Percentiles rank a stretch among this genome's conserved stretches.
Conservation (phyloP, 441 rosid species). For the Corymbia calophylla region DNA sequence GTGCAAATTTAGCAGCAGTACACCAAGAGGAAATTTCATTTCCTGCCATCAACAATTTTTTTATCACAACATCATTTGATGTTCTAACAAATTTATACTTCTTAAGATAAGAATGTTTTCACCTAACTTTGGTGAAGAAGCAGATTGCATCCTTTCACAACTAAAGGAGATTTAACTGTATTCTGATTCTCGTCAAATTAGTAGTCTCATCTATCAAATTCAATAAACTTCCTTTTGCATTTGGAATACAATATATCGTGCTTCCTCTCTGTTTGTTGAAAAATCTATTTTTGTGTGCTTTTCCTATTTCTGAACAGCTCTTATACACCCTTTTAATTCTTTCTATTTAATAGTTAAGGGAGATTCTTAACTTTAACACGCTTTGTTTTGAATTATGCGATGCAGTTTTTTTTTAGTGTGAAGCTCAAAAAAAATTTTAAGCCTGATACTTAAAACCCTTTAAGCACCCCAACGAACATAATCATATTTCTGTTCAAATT, state of each 20-base stretch:
- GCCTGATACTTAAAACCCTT: not conserved
- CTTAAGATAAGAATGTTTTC: not conserved
- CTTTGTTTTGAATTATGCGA: not conserved
- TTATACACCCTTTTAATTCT: not conserved
- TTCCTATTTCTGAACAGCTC: not conserved
- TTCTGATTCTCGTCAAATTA: not conserved
- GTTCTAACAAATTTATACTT: not conserved
- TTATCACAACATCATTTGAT: not conserved
- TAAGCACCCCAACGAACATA: not conserved
- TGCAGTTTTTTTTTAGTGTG: not conserved
- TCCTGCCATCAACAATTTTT: not conserved
- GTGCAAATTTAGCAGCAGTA: not conserved
- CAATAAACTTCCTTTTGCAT: not conserved
- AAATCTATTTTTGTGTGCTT: not conserved
- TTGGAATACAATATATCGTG: not conserved
- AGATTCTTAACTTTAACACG: not conserved
- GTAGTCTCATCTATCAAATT: not conserved
- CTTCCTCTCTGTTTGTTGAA: not conserved
- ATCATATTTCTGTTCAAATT: not conserved
- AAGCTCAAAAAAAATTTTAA: not conserved
- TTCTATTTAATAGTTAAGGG: not conserved
- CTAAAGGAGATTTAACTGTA: not conserved
- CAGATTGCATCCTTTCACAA: not conserved
- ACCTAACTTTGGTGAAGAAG: not conserved
- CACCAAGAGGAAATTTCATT: not conserved